A percentile compares a stretch with the other conserved stretches of the same genome.
Conservation (phyloP, 345 rosid species). For the Angophora floribunda region DNA sequence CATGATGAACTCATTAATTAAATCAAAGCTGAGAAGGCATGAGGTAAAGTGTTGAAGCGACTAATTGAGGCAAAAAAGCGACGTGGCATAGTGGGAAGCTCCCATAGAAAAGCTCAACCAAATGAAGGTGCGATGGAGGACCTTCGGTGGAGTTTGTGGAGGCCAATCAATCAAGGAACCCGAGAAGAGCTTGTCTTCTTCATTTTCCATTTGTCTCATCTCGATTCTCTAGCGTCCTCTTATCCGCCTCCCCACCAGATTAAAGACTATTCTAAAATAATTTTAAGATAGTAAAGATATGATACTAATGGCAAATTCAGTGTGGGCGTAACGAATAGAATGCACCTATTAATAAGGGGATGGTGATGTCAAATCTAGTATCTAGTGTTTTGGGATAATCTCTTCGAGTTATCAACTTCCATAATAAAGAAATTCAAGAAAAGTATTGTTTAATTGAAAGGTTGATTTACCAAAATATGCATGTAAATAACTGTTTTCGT, state of each 20-base stretch:
- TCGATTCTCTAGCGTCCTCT: background rate
- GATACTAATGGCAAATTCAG: background rate
- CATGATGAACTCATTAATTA: too few relatives aligned
- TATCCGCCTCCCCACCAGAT: background rate
- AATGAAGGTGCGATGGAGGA: too few relatives aligned
- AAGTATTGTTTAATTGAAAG: background rate
- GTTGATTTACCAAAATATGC: background rate
- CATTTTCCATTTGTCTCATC: background rate
- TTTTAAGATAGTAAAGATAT: background rate
- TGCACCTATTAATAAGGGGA: background rate
- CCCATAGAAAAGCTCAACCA: too few relatives aligned
- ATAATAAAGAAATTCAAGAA: too few relatives aligned
- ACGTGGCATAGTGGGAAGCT: too few relatives aligned
- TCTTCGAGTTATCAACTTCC: background rate
- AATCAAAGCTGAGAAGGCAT: too few relatives aligned
- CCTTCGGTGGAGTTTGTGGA: too few relatives aligned
- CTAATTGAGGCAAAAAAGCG: too few relatives aligned
- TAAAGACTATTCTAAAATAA: background rate
- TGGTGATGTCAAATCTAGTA: background rate
- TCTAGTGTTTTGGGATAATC: background rate
- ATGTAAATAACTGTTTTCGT: background rate
- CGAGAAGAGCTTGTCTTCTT: background rate
- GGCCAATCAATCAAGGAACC: background rate
- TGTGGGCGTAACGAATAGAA: background rate
- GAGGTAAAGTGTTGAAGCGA: too few relatives aligned